Conservation (phyloP, 2,329 filamentous ascomycete species). For the Sporothrix phasma region DNA sequence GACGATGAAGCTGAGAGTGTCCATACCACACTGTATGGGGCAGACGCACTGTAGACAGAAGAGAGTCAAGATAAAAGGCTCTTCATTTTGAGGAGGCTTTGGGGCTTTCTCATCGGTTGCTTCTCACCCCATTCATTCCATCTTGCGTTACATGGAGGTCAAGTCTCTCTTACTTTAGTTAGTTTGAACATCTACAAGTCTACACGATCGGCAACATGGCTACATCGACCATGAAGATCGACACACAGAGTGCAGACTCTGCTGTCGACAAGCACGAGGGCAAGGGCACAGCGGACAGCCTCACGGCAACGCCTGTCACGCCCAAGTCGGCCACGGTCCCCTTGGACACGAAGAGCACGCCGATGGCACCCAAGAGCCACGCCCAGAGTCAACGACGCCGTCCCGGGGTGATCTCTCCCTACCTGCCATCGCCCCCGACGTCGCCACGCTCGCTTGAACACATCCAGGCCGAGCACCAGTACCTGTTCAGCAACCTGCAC, state of each 20-base stretch:
- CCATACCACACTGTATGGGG: no score
- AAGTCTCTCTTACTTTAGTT: neutral
- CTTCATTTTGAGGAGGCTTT: neutral
- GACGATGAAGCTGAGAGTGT: neutral
- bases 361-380: neutral
- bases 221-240: neutral
- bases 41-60: neutral
- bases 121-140: neutral
- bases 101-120: neutral
- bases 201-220: neutral
- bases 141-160: neutral
- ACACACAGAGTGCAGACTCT: neutral
- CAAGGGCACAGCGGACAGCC: neutral
- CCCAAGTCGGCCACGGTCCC: neutral
- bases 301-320: neutral
- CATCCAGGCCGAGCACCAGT: conserved; percentile 36
- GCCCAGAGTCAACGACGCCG: neutral
- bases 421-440: no score
- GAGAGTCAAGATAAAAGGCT: neutral
- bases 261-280: neutral
- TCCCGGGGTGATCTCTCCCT: neutral
- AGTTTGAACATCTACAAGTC: no score
- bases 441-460: conserved; percentile 30
- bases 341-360: neutral
- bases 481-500: conserved; percentile 35